Conservation (phyloP, 768 basidiomycete species). For the Serendipita sp. region DNA sequence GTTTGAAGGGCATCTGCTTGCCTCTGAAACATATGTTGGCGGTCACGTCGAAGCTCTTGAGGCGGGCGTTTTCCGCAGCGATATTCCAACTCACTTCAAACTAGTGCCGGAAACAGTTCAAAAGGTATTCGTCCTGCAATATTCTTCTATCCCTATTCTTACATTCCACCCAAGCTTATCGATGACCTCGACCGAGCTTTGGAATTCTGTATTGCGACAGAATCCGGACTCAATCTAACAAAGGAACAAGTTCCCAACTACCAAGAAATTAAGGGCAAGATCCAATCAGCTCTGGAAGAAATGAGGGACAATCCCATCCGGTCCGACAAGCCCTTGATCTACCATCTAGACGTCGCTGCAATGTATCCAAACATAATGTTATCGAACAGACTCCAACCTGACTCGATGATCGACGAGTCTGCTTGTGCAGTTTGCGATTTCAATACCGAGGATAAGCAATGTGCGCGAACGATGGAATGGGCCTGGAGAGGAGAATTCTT, state of each 20-base stretch:
- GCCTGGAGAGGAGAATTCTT: conserved; percentile 99
- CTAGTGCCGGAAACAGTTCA: conserved; percentile 77
- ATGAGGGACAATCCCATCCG: conserved; percentile 88
- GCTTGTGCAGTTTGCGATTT: conserved; percentile 97
- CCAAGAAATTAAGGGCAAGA: conserved; percentile 72
- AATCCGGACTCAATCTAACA: conserved; percentile 51
- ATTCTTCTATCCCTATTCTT: background rate
- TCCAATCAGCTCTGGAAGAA: conserved; percentile 59
- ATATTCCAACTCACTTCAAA: conserved; percentile 90
- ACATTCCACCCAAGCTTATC: conserved; percentile 45
- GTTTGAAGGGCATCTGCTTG: conserved; percentile 91
- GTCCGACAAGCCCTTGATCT: conserved; percentile 84
- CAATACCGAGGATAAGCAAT: conserved; percentile 88
- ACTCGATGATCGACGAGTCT: conserved; percentile 92
- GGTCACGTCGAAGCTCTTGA: conserved; percentile 98
- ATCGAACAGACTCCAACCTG: conserved; percentile 94
- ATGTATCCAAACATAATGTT: conserved; percentile 99
- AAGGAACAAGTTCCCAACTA: conserved; percentile 82
- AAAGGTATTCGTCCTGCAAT: conserved; percentile 34
- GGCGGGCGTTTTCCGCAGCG: conserved; percentile 94
- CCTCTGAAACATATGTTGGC: conserved; percentile 96
- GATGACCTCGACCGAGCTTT: conserved; percentile 87
- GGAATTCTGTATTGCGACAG: conserved; percentile 73
- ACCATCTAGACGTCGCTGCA: conserved; percentile 96
- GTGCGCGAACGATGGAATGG: conserved; percentile 89